Conservation (phyloP, 164 flowering plant species). For the Tetracentron sinense region DNA sequence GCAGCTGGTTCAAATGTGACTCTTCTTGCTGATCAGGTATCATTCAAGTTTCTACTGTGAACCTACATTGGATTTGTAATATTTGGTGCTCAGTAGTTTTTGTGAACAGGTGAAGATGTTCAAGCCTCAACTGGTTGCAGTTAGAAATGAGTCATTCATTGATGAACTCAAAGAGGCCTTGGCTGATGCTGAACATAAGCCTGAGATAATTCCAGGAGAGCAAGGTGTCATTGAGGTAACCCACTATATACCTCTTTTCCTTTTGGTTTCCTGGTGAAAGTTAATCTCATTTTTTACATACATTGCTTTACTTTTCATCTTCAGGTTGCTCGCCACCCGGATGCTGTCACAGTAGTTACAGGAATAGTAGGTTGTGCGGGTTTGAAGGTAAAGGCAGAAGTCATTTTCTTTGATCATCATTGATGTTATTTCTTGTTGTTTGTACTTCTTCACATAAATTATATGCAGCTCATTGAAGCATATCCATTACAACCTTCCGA, state of each 20-base stretch:
- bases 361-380: conserved; percentile 99
- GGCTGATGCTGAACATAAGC: conserved; percentile 71
- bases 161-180: conserved; percentile 85
- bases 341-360: conserved; percentile 93
- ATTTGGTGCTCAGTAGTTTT: not conserved
- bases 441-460: no score
- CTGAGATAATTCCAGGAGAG: conserved; percentile 95
- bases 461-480: not conserved
- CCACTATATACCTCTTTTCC: no score
- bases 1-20: conserved; percentile 99
- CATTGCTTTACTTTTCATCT: conserved; percentile 12
- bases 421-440: not conserved
- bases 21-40: conserved; percentile 97
- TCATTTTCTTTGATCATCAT: not conserved
- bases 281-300: not conserved
- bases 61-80: no score
- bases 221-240: conserved; percentile 84
- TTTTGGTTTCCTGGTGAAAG: conserved; percentile 3
- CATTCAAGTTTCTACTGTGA: not conserved
- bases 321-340: conserved; percentile 98
- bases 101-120: conserved; percentile 66
- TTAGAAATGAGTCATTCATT: conserved; percentile 69
- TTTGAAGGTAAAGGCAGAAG: conserved; percentile 51
- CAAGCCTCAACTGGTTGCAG: conserved; percentile 78
- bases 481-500: no score